phyloP scores from a whole-genome alignment of 2,329 filamentous ascomycete species.

The Pseudogymnoascus sp. region DNA sequence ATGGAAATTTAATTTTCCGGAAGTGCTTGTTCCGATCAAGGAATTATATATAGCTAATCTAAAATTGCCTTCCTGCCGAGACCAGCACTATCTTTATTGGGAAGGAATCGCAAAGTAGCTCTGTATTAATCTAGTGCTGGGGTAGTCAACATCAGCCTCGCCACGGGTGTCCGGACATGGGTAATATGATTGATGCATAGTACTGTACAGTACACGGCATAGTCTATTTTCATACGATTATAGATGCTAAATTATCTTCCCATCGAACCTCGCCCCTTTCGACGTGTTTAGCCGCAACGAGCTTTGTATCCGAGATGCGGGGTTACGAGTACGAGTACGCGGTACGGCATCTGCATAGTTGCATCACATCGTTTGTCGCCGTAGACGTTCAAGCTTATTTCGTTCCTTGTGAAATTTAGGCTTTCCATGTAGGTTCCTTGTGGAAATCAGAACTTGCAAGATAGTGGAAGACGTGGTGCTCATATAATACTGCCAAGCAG shows the following conservation, averaged over 20 bases:
- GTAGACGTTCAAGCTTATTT: neutral
- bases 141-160: neutral
- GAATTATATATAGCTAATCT: neutral
- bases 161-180: neutral
- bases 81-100: neutral
- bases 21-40: neutral
- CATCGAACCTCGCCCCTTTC: too few species aligned
- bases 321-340: too few species aligned
- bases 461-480: too few species aligned
- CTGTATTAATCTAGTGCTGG: too few species aligned
- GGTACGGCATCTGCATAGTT: neutral
- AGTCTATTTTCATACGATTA: too few species aligned
- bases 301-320: neutral
- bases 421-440: neutral
- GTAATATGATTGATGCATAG: neutral
- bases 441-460: neutral
- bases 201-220: neutral
- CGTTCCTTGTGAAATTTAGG: neutral
- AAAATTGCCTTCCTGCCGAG: neutral
- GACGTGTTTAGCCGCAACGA: neutral
- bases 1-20: neutral
- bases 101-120: neutral
- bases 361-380: neutral
- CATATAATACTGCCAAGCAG: too few species aligned
- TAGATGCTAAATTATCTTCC: too few species aligned